A percentile compares a stretch with the other conserved stretches of the same genome.
phyloP scores from a whole-genome alignment of 2,329 filamentous ascomycete species.

The Phialemonium atrogriseum region DNA sequence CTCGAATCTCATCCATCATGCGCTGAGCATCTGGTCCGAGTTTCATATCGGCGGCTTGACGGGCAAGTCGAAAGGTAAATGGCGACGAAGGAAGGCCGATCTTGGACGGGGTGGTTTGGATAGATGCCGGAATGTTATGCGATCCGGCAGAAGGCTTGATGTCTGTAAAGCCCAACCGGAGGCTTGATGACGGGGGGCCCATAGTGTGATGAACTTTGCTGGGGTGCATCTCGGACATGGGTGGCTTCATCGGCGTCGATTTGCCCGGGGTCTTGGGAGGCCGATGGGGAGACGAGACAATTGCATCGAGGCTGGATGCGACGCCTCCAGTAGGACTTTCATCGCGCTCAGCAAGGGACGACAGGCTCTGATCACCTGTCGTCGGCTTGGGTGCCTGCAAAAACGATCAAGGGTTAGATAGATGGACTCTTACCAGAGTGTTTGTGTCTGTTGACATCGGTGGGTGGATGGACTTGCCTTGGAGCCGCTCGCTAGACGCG shows the following conservation, averaged over 20 bases:
- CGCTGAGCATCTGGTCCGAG: conserved; percentile 54
- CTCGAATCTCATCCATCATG: conserved; percentile 60
- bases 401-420: conserved; percentile 1
- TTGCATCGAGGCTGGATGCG: neutral
- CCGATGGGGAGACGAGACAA: conserved; percentile 15
- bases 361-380: conserved; percentile 20
- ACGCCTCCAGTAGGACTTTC: conserved; percentile 25
- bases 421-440: conserved; percentile 5
- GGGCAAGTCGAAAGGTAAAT: conserved; percentile 58
- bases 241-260: conserved; percentile 58
- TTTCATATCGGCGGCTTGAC: conserved; percentile 37
- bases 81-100: conserved; percentile 42
- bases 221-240: conserved; percentile 83
- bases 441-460: no score
- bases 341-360: conserved; percentile 35
- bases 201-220: conserved; percentile 71
- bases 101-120: conserved; percentile 59
- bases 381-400: conserved; percentile 13
- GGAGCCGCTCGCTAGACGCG: conserved; percentile 31
- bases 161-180: conserved; percentile 74
- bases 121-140: conserved; percentile 28
- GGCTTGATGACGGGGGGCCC: conserved; percentile 68
- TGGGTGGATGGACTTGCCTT: no score
- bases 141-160: conserved; percentile 51
- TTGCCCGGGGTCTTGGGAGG: conserved; percentile 51